Conservation (phyloP, 2,329 filamentous ascomycete genomes). For the Xylariales sp. region DNA sequence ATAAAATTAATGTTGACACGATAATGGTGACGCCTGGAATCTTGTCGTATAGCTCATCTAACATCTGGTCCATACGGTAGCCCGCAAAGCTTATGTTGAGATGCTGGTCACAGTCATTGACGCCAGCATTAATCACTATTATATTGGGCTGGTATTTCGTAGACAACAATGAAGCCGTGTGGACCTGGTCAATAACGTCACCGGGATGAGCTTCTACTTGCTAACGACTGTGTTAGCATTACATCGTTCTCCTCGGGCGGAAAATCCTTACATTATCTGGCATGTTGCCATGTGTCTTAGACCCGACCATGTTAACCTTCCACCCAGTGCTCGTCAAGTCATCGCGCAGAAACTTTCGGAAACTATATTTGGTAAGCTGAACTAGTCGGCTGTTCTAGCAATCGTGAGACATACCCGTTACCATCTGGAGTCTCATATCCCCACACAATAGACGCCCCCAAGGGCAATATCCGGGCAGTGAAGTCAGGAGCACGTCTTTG, state of each 20-base stretch:
- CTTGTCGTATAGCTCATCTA: conserved; percentile 2
- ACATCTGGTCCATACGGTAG: conserved; percentile 1
- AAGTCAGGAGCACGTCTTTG: no score
- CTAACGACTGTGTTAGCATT: background rate
- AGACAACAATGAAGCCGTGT: conserved; percentile 3
- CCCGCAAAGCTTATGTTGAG: conserved; percentile 2
- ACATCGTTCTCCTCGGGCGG: background rate
- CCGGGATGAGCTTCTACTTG: conserved; percentile 6
- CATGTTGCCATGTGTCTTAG: conserved; percentile 5
- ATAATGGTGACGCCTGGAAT: conserved; percentile 9
- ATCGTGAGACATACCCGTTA: background rate
- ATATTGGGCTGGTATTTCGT: conserved; percentile 8
- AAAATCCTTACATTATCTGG: conserved; percentile 1
- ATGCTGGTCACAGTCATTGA: conserved; percentile 9
- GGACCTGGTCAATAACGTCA: conserved; percentile 5
- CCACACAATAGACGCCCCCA: conserved; percentile 7
- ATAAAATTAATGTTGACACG: conserved; percentile 4
- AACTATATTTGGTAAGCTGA: background rate
- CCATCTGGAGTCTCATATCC: conserved; percentile 2
- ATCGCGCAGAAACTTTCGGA: conserved; percentile 6
- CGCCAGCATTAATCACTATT: conserved; percentile 8
- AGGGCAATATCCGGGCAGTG: conserved; percentile 7
- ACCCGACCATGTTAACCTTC: conserved; percentile 9
- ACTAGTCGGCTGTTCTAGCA: background rate
- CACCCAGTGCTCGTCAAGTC: background rate